Conservation (phyloP, 371 early-diverging fungal species). For the Mycotypha africana region DNA sequence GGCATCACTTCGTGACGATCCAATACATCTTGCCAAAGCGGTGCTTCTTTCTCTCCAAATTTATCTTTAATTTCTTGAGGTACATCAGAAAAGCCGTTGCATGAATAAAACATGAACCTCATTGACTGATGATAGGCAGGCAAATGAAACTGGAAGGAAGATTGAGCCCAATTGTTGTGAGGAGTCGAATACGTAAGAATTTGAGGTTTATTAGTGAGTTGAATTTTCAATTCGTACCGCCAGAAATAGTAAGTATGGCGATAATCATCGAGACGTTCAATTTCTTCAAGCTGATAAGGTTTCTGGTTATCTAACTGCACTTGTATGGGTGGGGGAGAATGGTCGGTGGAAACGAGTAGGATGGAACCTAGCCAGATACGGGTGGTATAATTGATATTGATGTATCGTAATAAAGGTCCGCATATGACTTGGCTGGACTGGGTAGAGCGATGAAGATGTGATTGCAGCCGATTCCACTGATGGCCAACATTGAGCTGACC, state of each 20-base stretch:
- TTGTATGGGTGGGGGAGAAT: constrained; percentile 17
- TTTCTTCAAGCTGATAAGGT: not conserved
- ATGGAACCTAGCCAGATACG: constrained; percentile 31
- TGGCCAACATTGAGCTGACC: constrained; percentile 6
- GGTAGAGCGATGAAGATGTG: constrained; percentile 2
- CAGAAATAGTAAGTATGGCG: constrained; percentile 30
- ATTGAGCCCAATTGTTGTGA: constrained; percentile 14
- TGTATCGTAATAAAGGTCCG: constrained; percentile 29
- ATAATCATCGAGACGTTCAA: constrained; percentile 17
- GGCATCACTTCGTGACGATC: constrained; percentile 61
- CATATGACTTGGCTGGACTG: constrained; percentile 21
- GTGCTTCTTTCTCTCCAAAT: constrained; percentile 50
- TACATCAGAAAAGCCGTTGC: constrained; percentile 64
- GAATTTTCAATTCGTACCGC: constrained; percentile 24
- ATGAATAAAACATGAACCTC: constrained; percentile 20
- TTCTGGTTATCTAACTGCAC: constrained; percentile 7
- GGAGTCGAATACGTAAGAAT: constrained; percentile 15
- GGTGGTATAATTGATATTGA: constrained; percentile 23
- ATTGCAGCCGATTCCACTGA: constrained; percentile 1
- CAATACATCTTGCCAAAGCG: constrained; percentile 74
- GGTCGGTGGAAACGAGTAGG: constrained; percentile 23
- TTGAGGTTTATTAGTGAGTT: constrained; percentile 13
- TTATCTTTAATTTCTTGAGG: constrained; percentile 46
- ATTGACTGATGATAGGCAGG: constrained; percentile 16
- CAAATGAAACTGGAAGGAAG: constrained; percentile 14